phyloP scores from a whole-genome alignment of 2,329 filamentous ascomycete species.

The Ascochyta fabae region DNA sequence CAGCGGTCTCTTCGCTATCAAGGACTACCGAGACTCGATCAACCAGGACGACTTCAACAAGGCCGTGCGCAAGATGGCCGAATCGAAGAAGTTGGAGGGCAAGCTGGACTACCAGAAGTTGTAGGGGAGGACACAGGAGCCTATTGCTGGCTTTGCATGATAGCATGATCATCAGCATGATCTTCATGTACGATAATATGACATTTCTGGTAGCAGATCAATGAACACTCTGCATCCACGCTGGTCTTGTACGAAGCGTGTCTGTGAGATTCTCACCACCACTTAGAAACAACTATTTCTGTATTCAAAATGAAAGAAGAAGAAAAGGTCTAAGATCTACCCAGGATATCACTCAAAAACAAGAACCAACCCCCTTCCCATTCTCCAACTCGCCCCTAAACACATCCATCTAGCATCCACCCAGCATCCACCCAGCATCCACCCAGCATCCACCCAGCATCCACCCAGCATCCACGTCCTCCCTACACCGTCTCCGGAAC shows the following conservation, averaged over 20 bases:
- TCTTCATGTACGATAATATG: conserved; percentile 38
- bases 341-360: conserved; percentile 12
- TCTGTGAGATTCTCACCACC: too few relatives aligned
- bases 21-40: conserved; percentile 94
- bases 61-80: conserved; percentile 94
- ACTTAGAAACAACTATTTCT: background rate
- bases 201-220: conserved; percentile 19
- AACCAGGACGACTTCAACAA: conserved; percentile 99
- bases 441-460: background rate
- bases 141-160: conserved; percentile 28
- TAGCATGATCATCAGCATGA: conserved; percentile 21
- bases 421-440: background rate
- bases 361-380: background rate
- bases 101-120: conserved; percentile 98
- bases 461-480: background rate
- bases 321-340: background rate
- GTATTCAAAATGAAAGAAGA: background rate
- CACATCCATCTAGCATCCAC: background rate
- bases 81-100: conserved; percentile 97
- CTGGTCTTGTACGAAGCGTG: background rate
- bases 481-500: conserved; percentile 27
- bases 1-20: conserved; percentile 95
- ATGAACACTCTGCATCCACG: conserved; percentile 12
- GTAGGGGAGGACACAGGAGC: conserved; percentile 53
- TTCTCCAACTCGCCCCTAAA: too few relatives aligned